Conservation (phyloP, 2,329 filamentous ascomycete species). For the Trichophaea hybrida region DNA sequence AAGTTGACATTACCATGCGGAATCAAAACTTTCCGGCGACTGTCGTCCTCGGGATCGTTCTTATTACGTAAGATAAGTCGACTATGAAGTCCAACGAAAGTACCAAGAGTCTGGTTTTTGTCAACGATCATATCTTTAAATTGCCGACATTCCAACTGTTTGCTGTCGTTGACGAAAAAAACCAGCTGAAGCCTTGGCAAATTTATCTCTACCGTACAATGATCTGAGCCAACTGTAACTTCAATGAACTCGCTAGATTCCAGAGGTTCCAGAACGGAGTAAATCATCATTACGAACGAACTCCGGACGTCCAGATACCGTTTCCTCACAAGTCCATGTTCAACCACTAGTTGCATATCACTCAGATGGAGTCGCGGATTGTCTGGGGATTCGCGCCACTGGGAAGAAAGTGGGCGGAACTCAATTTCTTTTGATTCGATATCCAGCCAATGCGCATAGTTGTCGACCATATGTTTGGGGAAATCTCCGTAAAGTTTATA, state of each 20-base stretch:
- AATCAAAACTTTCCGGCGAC: conserved; percentile 32
- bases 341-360: background rate
- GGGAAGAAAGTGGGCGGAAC: background rate
- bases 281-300: conserved; percentile 29
- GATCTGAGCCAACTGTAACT: conserved; percentile 22
- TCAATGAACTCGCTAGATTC: conserved; percentile 32
- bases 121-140: conserved; percentile 40
- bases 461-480: conserved; percentile 31
- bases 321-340: background rate
- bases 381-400: background rate
- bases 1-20: conserved; percentile 30
- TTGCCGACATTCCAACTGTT: conserved; percentile 27
- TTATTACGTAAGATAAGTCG: conserved; percentile 36
- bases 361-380: background rate
- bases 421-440: conserved; percentile 2
- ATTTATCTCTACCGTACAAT: conserved; percentile 30
- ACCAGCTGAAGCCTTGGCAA: conserved; percentile 37
- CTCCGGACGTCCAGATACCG: conserved; percentile 30
- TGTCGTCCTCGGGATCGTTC: background rate
- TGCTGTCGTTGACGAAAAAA: conserved; percentile 32
- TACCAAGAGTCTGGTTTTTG: conserved; percentile 34
- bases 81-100: conserved; percentile 38
- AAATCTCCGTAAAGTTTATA: conserved; percentile 27
- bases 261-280: conserved; percentile 30
- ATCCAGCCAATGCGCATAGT: conserved; percentile 39